These are phyloP conservation scores for Linum lewisii DNA, from an alignment of 345 rosid genomes.

Conservation along the genomic window DNA sequence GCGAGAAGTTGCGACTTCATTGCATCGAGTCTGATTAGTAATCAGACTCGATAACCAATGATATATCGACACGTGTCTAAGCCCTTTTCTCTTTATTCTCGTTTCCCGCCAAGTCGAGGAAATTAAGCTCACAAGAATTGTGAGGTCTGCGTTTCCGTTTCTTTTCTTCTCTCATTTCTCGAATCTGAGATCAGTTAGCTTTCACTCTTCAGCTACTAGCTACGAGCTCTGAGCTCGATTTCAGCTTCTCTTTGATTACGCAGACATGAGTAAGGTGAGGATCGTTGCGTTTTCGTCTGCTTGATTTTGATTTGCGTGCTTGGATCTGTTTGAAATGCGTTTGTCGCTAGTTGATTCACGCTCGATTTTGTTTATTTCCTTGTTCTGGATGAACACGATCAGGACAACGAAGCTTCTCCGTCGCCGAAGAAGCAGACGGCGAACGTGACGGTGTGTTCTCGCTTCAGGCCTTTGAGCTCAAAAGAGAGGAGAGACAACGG, in stretches of 20 bases:
- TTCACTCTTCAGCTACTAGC: not conserved
- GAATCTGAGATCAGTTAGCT: not conserved
- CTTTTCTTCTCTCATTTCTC: not conserved
- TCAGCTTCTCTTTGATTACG: not conserved
- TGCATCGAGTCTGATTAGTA: no score
- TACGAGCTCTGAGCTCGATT: not conserved
- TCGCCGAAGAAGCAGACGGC: conserved; percentile 24
- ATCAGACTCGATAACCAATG: no score
- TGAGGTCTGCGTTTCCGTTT: not conserved
- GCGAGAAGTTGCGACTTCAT: no score
- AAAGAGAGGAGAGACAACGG: conserved; percentile 47
- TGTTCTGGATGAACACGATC: not conserved
- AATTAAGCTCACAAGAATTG: not conserved
- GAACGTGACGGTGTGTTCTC: conserved; percentile 61
- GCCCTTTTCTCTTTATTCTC: not conserved
- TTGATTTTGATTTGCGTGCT: no score
- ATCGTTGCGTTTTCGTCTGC: not conserved
- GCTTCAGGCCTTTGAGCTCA: conserved; percentile 69
- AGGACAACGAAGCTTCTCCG: conserved; percentile 2
- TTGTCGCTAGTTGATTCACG: not conserved
- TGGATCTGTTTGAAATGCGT: no score
- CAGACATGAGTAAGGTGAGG: not conserved
- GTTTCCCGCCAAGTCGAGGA: not conserved
- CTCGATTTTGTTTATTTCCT: not conserved
- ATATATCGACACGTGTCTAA: no score